Conservation (phyloP, 2,329 filamentous ascomycete genomes). For the Colletotrichum truncatum region DNA sequence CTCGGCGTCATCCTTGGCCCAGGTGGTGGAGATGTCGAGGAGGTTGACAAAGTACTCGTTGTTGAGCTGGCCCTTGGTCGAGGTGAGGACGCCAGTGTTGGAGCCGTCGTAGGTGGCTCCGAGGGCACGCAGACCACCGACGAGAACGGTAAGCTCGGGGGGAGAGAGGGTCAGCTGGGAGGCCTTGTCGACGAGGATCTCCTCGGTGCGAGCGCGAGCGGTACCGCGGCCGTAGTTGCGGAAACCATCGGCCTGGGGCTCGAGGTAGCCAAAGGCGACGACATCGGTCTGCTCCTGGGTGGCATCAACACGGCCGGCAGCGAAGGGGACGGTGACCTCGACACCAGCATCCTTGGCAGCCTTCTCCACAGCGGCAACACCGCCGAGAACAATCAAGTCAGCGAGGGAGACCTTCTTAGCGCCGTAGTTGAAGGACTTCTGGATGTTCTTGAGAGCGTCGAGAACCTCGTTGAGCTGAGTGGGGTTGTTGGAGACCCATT, state of each 20-base stretch:
- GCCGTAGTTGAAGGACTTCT: constrained; percentile 70
- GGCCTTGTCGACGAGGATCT: constrained; percentile 77
- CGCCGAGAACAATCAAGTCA: constrained; percentile 81
- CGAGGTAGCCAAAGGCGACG: constrained; percentile 69
- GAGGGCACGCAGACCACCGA: constrained; percentile 77
- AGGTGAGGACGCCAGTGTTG: constrained; percentile 73
- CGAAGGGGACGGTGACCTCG: constrained; percentile 73
- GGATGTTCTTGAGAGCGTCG: constrained; percentile 67
- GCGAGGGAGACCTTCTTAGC: constrained; percentile 82
- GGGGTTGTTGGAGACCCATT: constrained; percentile 81
- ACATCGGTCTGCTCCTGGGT: constrained; percentile 77
- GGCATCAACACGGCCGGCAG: constrained; percentile 77
- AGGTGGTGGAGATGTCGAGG: constrained; percentile 72
- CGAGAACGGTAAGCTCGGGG: constrained; percentile 75
- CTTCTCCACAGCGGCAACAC: constrained; percentile 76
- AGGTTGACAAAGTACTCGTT: constrained; percentile 88
- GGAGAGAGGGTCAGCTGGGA: constrained; percentile 75
- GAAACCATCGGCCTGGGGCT: constrained; percentile 79
- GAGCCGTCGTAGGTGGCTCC: constrained; percentile 78
- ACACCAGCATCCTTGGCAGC: constrained; percentile 60
- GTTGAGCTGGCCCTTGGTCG: constrained; percentile 72
- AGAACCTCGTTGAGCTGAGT: constrained; percentile 71
- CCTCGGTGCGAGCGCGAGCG: constrained; percentile 70
- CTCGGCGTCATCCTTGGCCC: constrained; percentile 56
- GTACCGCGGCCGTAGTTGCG: constrained; percentile 78